Base-by-base conservation (phyloP, 2,329 filamentous ascomycete genomes). In the Colletotrichum higginsianum region DNA sequence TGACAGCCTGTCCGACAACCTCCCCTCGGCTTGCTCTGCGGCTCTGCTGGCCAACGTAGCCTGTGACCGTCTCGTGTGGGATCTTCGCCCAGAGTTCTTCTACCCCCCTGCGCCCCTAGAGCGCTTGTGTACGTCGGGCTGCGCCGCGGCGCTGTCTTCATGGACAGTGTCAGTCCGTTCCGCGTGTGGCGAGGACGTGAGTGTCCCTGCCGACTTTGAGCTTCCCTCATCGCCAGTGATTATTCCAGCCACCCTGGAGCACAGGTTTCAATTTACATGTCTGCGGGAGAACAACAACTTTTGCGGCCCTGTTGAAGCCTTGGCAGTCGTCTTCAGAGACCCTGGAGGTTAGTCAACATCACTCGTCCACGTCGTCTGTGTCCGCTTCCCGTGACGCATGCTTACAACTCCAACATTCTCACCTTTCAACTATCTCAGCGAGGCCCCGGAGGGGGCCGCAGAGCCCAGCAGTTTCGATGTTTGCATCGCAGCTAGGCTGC, bases 401-500 rank as follows among this genome's bases (percentile, higher is more conserved):
- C 26, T 30, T 6, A 30, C 26, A 6, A 30, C 26, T 30, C 26
- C 5, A 30, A 30, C 40, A 61, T 62, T 71, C 52, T 68, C 57
- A 47, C 38, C 38, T 40, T 74, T 73, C 64, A 74, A 74, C 67
- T 74, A 75, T 40, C 66, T 74, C 63, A 75, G 58, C 38, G 49
- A 73, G 50, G n/a, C 64, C 44, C 61, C 62, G 21, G 50, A 67
- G n/a, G 66, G 53, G 42, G 30, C 61, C 49, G 66, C 53, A 2
- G 18, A 60, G 63, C 67, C 72, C 4, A 57, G 40, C 47, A 66
- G 68, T 66, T 75, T 72, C 40, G 74, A 75, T 56, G 21, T 50
- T 40, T 76, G 75, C 57, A 60, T 76, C 30, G 71, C 68, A 53
- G 70, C 67, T 35, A 70, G 67, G 30, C 49, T 76, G 58, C 75